Conservation (phyloP, 1,284 basidiomycete species). For the Ceratobasidium papillatum region DNA sequence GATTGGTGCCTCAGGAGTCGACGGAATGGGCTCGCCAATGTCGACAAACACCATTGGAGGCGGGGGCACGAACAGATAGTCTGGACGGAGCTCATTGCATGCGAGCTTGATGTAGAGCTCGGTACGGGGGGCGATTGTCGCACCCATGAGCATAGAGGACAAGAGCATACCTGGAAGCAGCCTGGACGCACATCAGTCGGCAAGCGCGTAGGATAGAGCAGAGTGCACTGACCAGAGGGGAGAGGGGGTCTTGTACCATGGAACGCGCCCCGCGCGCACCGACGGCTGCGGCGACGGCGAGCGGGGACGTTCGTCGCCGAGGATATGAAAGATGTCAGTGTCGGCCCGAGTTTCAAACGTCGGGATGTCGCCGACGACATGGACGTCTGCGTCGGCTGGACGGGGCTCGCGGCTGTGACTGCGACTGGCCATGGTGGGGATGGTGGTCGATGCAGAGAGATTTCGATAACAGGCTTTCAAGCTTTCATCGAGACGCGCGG, state of each 20-base stretch:
- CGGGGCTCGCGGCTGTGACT: constrained; percentile 1
- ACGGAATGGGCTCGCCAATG: background rate
- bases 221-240: constrained; percentile 33
- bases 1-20: background rate
- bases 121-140: constrained; percentile 38
- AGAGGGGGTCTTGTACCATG: constrained; percentile 38
- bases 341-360: constrained; percentile 31
- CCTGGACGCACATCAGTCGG: constrained; percentile 17
- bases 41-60: background rate
- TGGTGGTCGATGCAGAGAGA: constrained; percentile 6
- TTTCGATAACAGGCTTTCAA: background rate
- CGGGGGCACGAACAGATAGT: constrained; percentile 34
- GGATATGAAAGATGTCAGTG: constrained; percentile 23
- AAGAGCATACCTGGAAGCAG: constrained; percentile 34
- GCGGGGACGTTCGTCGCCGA: background rate
- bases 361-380: constrained; percentile 10
- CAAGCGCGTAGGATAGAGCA: background rate
- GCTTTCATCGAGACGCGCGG: constrained; percentile 6
- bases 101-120: constrained; percentile 44
- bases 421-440: constrained; percentile 8
- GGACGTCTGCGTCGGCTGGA: background rate
- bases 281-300: constrained; percentile 22
- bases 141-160: constrained; percentile 23
- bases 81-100: constrained; percentile 42
- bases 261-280: background rate